Conservation (phyloP, 441 rosid genomes). For the Pelargonium australe region DNA sequence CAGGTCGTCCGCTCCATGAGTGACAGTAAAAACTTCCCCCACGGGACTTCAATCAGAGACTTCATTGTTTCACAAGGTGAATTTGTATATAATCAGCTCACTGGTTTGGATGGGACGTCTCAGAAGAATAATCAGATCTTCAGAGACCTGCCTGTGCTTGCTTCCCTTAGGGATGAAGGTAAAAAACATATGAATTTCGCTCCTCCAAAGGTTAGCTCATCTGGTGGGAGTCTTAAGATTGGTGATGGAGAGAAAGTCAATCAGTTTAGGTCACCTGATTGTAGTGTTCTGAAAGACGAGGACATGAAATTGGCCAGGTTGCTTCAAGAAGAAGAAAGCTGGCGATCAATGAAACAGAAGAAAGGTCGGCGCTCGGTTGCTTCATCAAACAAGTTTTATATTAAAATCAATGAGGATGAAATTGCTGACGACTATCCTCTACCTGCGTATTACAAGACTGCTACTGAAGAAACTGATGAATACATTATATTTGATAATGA, state of each 20-base stretch:
- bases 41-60: slow-evolving; percentile 47
- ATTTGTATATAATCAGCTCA: slow-evolving; percentile 66
- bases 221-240: slow-evolving; percentile 33
- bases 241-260: slow-evolving; percentile 22
- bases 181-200: slow-evolving; percentile 27
- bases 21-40: slow-evolving; percentile 48
- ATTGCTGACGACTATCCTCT: slow-evolving; percentile 79
- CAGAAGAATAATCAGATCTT: slow-evolving; percentile 42
- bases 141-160: slow-evolving; percentile 49
- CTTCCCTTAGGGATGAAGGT: slow-evolving; percentile 49
- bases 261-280: slow-evolving; percentile 21
- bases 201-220: slow-evolving; percentile 20
- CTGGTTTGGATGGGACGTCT: slow-evolving; percentile 64
- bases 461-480: slow-evolving; percentile 63
- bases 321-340: slow-evolving; percentile 60
- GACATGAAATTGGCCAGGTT: slow-evolving; percentile 48
- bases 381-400: slow-evolving; percentile 43
- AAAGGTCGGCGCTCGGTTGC: slow-evolving; percentile 36
- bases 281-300: slow-evolving; percentile 42
- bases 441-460: slow-evolving; percentile 59
- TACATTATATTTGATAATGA: slow-evolving; percentile 37
- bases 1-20: slow-evolving; percentile 63
- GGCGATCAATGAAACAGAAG: slow-evolving; percentile 45
- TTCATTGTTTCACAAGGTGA: slow-evolving; percentile 70
- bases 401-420: slow-evolving; percentile 75